A percentile compares a stretch with the other conserved stretches of the same genome.
These are phyloP conservation scores for Phoma sp. DNA, from an alignment of 2,329 filamentous ascomycete genomes.

Conservation along the genomic window DNA sequence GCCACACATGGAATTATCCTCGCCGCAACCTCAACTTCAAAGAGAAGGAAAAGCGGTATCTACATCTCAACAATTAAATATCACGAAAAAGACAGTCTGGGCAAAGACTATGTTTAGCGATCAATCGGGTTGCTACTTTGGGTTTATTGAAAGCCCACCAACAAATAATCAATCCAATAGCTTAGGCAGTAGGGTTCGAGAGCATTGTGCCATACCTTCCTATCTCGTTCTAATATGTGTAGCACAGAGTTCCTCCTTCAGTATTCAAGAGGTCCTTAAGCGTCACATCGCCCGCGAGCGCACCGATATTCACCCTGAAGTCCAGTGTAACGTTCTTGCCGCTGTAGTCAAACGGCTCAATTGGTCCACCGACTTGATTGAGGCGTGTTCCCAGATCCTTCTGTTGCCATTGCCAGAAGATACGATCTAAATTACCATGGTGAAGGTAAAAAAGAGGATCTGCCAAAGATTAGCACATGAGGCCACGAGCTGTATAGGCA, in stretches of 20 bases:
- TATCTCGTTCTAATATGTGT: constrained; percentile 23
- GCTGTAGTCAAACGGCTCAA: constrained; percentile 33
- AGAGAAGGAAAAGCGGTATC: too few species aligned
- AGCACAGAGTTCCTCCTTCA: constrained; percentile 27
- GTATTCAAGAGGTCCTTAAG: constrained; percentile 41
- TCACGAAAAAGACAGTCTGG: too few species aligned
- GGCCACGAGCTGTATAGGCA: not conserved
- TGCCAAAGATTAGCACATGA: not conserved
- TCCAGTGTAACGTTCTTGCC: constrained; percentile 41
- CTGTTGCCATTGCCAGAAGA: constrained; percentile 41
- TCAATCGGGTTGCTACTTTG: too few species aligned
- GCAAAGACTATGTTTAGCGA: too few species aligned
- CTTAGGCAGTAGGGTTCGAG: too few species aligned
- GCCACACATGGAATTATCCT: not conserved
- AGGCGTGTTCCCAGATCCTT: constrained; percentile 38
- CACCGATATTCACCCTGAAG: constrained; percentile 40
- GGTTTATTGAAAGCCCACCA: too few species aligned
- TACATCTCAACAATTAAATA: too few species aligned
- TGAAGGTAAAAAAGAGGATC: constrained; percentile 49
- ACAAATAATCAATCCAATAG: too few species aligned
- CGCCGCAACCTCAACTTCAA: too few species aligned
- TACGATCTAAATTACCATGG: constrained; percentile 46
- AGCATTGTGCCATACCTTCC: too few species aligned
- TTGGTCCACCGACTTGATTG: constrained; percentile 45
- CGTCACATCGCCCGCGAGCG: constrained; percentile 32